A percentile compares a stretch with the other conserved stretches of the same genome.
These are phyloP conservation scores for Trametopsis cervina DNA, from an alignment of 768 basidiomycete species.

Conservation along the genomic window DNA sequence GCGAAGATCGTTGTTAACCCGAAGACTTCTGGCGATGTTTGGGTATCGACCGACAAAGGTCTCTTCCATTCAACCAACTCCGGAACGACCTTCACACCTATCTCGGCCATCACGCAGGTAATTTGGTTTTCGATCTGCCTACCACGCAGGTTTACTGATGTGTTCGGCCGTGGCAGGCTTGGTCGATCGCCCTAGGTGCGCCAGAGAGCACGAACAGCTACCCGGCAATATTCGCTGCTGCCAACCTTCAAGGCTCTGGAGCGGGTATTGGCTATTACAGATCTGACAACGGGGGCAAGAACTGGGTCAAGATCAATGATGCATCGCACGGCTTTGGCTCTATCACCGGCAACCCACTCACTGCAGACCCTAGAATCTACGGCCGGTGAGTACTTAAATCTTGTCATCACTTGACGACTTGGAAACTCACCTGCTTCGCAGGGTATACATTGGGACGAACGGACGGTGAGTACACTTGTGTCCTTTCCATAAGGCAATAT, in stretches of 20 bases:
- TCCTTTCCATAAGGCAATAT: neutral
- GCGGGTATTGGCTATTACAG: slow-evolving; percentile 46
- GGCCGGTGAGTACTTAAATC: slow-evolving; percentile 35
- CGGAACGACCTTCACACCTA: slow-evolving; percentile 41
- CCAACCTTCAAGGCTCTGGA: slow-evolving; percentile 28
- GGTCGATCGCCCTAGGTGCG: slow-evolving; percentile 53
- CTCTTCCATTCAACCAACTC: slow-evolving; percentile 52
- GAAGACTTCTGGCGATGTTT: slow-evolving; percentile 49
- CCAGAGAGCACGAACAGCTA: slow-evolving; percentile 39
- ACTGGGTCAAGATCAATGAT: slow-evolving; percentile 57
- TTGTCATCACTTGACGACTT: neutral
- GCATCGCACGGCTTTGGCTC: slow-evolving; percentile 51
- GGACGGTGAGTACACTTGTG: slow-evolving; percentile 29
- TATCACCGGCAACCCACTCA: slow-evolving; percentile 36
- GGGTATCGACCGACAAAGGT: slow-evolving; percentile 54
- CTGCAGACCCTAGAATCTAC: slow-evolving; percentile 47
- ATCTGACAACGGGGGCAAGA: slow-evolving; percentile 47
- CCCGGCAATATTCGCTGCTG: slow-evolving; percentile 50
- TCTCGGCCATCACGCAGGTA: slow-evolving; percentile 31
- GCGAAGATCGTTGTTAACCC: slow-evolving; percentile 50
- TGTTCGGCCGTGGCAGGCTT: slow-evolving; percentile 30
- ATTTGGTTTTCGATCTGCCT: neutral
- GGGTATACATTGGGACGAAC: slow-evolving; percentile 57
- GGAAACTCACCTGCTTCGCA: slow-evolving; percentile 15
- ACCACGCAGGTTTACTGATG: neutral